These are phyloP conservation scores for Periglandula ipomoeae DNA, from an alignment of 2,329 filamentous ascomycete species.

Conservation along the genomic window DNA sequence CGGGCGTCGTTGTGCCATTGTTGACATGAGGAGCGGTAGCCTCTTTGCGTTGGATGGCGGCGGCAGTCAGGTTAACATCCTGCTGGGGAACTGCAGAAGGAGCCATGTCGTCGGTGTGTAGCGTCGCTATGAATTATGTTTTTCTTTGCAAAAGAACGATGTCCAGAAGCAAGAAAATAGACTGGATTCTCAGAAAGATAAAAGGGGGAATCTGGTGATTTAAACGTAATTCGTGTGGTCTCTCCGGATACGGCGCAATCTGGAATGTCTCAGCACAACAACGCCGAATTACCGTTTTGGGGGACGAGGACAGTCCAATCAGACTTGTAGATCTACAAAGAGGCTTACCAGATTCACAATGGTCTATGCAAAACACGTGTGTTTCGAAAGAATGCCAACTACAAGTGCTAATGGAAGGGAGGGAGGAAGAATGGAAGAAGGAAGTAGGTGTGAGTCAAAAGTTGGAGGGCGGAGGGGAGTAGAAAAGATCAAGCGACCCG, in stretches of 20 bases:
- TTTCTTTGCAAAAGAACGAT: not conserved
- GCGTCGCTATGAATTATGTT: not conserved
- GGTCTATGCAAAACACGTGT: not conserved
- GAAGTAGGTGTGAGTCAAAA: not conserved
- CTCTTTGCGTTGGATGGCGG: constrained; percentile 42
- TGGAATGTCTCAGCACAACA: not conserved
- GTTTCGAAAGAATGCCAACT: not conserved
- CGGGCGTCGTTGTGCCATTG: constrained; percentile 37
- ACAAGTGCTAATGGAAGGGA: not conserved
- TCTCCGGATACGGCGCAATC: not conserved
- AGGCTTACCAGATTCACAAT: not conserved
- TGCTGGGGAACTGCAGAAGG: constrained; percentile 38
- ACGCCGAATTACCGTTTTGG: not conserved
- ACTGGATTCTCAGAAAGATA: not conserved
- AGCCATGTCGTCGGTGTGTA: constrained; percentile 26
- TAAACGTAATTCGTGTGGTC: not conserved
- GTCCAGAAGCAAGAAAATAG: not conserved
- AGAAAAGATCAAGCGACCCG: not conserved
- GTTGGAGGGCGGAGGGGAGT: not conserved
- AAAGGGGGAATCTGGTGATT: not conserved
- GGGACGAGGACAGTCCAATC: not conserved
- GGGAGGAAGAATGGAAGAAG: not conserved
- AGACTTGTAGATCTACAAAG: not conserved
- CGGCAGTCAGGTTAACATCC: constrained; percentile 42
- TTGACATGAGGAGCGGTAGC: constrained; percentile 23